A percentile compares a stretch with the other conserved stretches of the same genome.
Evolutionary conservation across 2,329 filamentous ascomycete genomes (phyloP).

Genomic region (Aureobasidium sp.): DNA sequence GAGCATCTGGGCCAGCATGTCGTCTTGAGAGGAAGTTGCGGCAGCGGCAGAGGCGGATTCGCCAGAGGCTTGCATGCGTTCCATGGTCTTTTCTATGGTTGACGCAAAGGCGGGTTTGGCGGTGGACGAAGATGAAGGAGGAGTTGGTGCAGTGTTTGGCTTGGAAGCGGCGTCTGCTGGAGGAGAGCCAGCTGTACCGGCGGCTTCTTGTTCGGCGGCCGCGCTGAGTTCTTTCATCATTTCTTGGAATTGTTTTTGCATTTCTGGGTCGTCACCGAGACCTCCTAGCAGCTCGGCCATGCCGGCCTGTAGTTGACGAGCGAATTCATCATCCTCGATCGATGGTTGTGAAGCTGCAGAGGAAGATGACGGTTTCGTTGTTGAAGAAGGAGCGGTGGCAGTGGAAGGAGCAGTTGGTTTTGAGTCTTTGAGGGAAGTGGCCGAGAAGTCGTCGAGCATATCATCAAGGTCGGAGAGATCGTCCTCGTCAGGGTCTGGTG

Average conservation of each 20-base stretch:
- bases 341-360: constrained; percentile 25
- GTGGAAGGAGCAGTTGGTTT: constrained; percentile 28
- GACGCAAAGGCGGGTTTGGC: constrained; percentile 63
- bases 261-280: constrained; percentile 54
- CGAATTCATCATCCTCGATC: constrained; percentile 65
- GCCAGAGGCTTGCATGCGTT: constrained; percentile 86
- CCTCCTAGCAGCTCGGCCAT: constrained; percentile 79
- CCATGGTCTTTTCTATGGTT: constrained; percentile 88
- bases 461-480: constrained; percentile 84
- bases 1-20: constrained; percentile 85
- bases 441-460: constrained; percentile 84
- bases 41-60: constrained; percentile 69
- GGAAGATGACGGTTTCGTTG: constrained; percentile 16
- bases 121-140: neutral
- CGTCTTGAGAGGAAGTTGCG: constrained; percentile 50
- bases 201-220: constrained; percentile 28
- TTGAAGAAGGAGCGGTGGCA: neutral
- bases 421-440: constrained; percentile 52
- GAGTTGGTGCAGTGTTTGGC: constrained; percentile 21
- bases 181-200: constrained; percentile 20
- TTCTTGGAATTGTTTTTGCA: constrained; percentile 71
- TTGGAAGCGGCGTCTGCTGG: constrained; percentile 21
- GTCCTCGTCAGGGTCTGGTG: constrained; percentile 84
- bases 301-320: constrained; percentile 77
- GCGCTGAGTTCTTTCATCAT: constrained; percentile 64